Percentiles rank a stretch among this genome's conserved stretches.
phyloP scores from a whole-genome alignment of 148 eudicot species.

The Dianthus caryophyllus region DNA sequence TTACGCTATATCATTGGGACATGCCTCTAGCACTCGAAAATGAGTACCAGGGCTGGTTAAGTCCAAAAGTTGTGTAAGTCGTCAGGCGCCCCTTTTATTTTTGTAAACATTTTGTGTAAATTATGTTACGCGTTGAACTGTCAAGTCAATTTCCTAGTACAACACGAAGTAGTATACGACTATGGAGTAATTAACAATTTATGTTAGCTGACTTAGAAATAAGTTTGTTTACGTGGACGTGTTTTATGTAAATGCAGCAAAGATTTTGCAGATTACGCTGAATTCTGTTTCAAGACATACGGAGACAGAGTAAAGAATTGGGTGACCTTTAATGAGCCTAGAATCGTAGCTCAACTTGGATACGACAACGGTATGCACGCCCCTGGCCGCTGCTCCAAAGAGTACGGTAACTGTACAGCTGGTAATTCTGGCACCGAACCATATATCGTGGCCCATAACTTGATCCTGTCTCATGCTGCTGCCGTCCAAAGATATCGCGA shows the following conservation, averaged over 20 bases:
- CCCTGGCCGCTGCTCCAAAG: conserved; percentile 81
- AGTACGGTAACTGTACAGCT: conserved; percentile 65
- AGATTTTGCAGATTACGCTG: conserved; percentile 89
- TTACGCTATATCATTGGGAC: conserved; percentile 81
- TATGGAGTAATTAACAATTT: no score
- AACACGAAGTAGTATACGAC: no score
- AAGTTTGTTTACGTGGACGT: no score
- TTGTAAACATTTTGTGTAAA: no score
- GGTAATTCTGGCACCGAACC: conserved; percentile 95
- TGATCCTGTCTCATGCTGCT: conserved; percentile 72
- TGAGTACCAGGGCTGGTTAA: conserved; percentile 67
- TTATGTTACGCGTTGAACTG: no score
- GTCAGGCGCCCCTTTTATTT: no score
- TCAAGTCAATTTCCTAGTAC: no score
- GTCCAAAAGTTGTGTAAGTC: conserved; percentile 72
- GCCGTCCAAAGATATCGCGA: conserved; percentile 85
- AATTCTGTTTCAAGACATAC: conserved; percentile 84
- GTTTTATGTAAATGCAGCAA: conserved; percentile 39
- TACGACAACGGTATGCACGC: conserved; percentile 64
- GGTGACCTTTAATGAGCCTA: conserved; percentile 89
- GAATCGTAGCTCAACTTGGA: conserved; percentile 81
- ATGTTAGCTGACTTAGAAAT: no score
- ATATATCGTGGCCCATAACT: conserved; percentile 74
- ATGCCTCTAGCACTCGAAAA: conserved; percentile 76
- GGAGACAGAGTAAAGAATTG: conserved; percentile 96